Base-by-base conservation (phyloP, 768 basidiomycete species). In the Strobilomyces dryophilus region DNA sequence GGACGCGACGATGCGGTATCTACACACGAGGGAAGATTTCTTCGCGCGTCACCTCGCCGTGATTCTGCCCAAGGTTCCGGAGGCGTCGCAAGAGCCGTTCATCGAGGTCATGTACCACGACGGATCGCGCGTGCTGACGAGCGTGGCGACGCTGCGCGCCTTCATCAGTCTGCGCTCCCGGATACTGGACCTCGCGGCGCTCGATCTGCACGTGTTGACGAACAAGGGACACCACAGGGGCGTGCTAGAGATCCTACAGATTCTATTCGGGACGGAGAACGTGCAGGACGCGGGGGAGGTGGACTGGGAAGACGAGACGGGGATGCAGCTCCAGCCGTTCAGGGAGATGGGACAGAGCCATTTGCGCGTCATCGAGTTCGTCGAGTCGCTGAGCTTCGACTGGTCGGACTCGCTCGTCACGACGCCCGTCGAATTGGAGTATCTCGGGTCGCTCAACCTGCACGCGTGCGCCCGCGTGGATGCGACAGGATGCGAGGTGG, bases 1-100 rank as follows among this genome's bases (percentile, higher is more conserved):
- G 0, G 83, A 85, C 34, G 83, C 85, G 51, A 85, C 83, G 5
- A 85, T 89, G 71, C 83, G 92, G 0, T 97, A 95, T 64, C 78
- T 97, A 32, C 85, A 90, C 34, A 91, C 89, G 2, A 77, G 86
- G 9, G 89, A 95, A 67, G 85, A 94, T 62, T 98, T 94, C 73
- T 93, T 94, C 62, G 82, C 83, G 4, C 80, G 89, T 2, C 94
- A 97, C 63, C 78, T 95, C n/a, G 79, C 83, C 7, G 81, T 77
- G 11, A 76, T 95, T 27, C 89, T 93, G 2, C 80, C 84, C 26
- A 75, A 77, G 52, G 78, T 79, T 0, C 85, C 89, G 0, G 68
- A 76, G 26, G 72, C 73, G 8, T 52, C 73, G 0, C 73, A 74
- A 35, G 78, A 79, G 6, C 78, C 82, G 0, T 74, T 71, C 49